Percentiles rank a stretch among this genome's conserved stretches.
phyloP scores from a whole-genome alignment of 2,329 filamentous ascomycete genomes.

The Madurella fahalii region DNA sequence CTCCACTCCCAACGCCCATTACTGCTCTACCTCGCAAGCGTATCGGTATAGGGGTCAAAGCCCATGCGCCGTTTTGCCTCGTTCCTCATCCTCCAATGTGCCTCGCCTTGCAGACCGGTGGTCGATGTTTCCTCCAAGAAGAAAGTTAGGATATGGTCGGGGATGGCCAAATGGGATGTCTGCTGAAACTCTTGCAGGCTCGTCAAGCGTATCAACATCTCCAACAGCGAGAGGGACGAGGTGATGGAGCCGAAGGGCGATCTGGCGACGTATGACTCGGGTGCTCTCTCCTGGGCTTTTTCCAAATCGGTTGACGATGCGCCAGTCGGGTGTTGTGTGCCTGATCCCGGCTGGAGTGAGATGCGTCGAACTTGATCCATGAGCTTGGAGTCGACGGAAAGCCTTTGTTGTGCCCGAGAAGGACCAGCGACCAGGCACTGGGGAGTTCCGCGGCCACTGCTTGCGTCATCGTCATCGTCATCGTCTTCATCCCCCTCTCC shows the following conservation, averaged over 20 bases:
- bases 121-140: conserved; percentile 66
- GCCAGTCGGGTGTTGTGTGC: not conserved
- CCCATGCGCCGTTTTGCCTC: conserved; percentile 49
- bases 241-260: conserved; percentile 51
- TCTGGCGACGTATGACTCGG: conserved; percentile 35
- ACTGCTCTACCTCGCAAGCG: conserved; percentile 24
- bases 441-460: conserved; percentile 17
- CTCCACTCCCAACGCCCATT: not conserved
- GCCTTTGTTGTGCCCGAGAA: conserved; percentile 14
- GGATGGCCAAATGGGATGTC: conserved; percentile 80
- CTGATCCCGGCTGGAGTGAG: conserved; percentile 29
- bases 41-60: conserved; percentile 54
- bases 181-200: conserved; percentile 92
- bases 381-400: conserved; percentile 37
- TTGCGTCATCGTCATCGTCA: conserved; percentile 25
- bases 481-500: conserved; percentile 31
- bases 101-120: conserved; percentile 46
- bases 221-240: conserved; percentile 68
- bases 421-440: not conserved
- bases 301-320: conserved; percentile 7
- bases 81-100: conserved; percentile 40
- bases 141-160: conserved; percentile 83
- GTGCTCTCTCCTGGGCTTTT: conserved; percentile 14
- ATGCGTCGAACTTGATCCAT: conserved; percentile 40
- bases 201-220: conserved; percentile 81